A percentile compares a stretch with the other conserved stretches of the same genome.
These are phyloP conservation scores for Oryza meridionalis DNA, from an alignment of 176 grass and related monocot species.

Conservation along the genomic window DNA sequence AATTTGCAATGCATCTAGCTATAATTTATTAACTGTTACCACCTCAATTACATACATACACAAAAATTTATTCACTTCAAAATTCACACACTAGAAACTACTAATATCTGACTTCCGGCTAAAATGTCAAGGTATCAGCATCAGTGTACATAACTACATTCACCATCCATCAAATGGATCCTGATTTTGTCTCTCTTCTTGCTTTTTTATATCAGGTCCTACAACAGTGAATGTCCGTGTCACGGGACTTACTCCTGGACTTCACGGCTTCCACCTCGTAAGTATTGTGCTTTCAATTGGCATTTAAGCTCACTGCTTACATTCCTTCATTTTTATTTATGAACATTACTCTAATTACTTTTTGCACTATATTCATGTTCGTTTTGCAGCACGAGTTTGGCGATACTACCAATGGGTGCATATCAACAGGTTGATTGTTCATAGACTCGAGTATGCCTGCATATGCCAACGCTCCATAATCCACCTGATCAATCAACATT, in stretches of 20 bases:
- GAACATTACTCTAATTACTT: background rate
- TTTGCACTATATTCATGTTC: background rate
- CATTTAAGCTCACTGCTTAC: background rate
- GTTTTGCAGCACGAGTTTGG: conserved; percentile 81
- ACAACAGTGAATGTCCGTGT: conserved; percentile 71
- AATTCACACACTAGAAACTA: background rate
- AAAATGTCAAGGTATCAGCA: background rate
- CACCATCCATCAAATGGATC: background rate
- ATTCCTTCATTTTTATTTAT: background rate
- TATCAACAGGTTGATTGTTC: conserved; percentile 72
- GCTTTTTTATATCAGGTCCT: conserved; percentile 57
- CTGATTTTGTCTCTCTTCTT: background rate
- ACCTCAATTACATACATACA: background rate
- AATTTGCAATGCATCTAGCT: background rate
- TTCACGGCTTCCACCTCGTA: conserved; percentile 86
- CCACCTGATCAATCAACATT: background rate
- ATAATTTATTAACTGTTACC: background rate
- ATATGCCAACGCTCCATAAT: background rate
- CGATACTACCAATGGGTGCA: conserved; percentile 93
- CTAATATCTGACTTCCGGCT: background rate
- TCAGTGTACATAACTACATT: background rate
- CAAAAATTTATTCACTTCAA: background rate
- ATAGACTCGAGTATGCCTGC: background rate
- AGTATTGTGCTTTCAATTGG: conserved; percentile 23
- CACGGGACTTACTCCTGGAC: conserved; percentile 82